Evolutionary conservation across 192 early-diverging fungal genomes (phyloP), one percentile per base, ranked within the genome.

Genomic region (Coemansia sp.): DNA sequence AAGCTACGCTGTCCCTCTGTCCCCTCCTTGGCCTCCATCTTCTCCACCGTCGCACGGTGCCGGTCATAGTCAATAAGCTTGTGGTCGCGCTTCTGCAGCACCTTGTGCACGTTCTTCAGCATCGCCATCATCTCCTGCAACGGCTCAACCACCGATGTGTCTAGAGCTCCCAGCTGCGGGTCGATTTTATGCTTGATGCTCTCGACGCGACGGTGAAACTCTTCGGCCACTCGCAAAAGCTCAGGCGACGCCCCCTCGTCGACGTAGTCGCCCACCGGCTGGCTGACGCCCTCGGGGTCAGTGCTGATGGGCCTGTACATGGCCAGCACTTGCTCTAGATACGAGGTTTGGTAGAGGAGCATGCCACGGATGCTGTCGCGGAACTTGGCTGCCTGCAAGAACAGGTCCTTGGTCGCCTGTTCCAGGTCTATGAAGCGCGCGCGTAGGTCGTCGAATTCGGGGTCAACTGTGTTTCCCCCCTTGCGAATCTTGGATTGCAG

Each of bases 1-100:
- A 89, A 67, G 0, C 74, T 57, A 5, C 79, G 66, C 56, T 73
- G 70, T 3, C 79, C 79, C 0, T 85, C 84, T 26, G 73, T 67
- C 9, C 86, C 85, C 36, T 86, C 83, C 70, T 92, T 91, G 31
- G 83, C 88, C 50, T 87, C 79, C 21, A 94, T 63, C 73, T 96
- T 97, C 40, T 89, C 86, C 33, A 95, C 77, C 16, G 79, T 76
- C 33, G 84, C 79, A 9, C 87, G 73, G 74, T 89, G 89, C 31
- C 97, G 86, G 67, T 99, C 97, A 72, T 92, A 97, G 75, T 99
- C 97, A 9, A 96, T 66, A 37, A 93, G 76, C 80, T 99, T 99
- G 79, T 95, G 94, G 34, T 88, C 85, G 23, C 95, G 87, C 83
- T 99, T 99, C 6, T 85, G 86, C 33, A 98, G 93, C 11, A 91